A percentile compares a stretch with the other conserved stretches of the same genome.
phyloP scores from a whole-genome alignment of 257 asterid genomes.

The Nicotiana knightiana region DNA sequence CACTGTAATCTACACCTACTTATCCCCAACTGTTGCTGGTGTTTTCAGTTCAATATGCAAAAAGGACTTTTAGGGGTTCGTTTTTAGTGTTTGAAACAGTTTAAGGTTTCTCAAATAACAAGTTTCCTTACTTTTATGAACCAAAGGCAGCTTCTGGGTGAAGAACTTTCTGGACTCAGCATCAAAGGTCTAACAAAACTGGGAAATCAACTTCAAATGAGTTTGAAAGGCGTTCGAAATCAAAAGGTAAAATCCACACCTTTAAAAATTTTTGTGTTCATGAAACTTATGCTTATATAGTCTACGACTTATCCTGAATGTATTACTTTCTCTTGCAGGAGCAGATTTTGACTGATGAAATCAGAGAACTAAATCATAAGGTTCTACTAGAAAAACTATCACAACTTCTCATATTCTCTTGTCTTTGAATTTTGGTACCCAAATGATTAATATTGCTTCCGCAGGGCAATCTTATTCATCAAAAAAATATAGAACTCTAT shows the following conservation, averaged over 20 bases:
- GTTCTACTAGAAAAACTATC: slow-evolving; percentile 21
- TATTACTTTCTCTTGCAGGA: slow-evolving; percentile 32
- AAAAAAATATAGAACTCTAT: slow-evolving; percentile 46
- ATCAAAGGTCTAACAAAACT: slow-evolving; percentile 54
- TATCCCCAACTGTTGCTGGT: no score
- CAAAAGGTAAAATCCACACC: slow-evolving; percentile 33
- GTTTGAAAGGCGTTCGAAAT: slow-evolving; percentile 42
- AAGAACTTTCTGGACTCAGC: slow-evolving; percentile 56
- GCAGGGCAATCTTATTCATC: slow-evolving; percentile 46
- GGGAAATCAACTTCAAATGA: slow-evolving; percentile 49
- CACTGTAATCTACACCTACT: no score
- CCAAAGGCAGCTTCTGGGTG: slow-evolving; percentile 63
- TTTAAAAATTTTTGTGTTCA: neutral
- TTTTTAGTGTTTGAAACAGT: neutral
- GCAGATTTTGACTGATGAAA: slow-evolving; percentile 44
- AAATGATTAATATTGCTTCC: neutral
- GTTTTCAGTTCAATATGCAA: neutral
- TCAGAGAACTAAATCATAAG: slow-evolving; percentile 44
- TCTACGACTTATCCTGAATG: neutral
- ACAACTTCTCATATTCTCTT: neutral
- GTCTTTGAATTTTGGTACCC: neutral
- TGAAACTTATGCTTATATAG: neutral
- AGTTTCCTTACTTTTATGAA: neutral
- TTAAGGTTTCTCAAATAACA: neutral
- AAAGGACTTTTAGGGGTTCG: neutral